A percentile compares a stretch with the other conserved stretches of the same genome.
These are phyloP conservation scores for Melanomma pulvis-pyrius DNA, from an alignment of 495 filamentous ascomycete genomes.

Conservation along the genomic window DNA sequence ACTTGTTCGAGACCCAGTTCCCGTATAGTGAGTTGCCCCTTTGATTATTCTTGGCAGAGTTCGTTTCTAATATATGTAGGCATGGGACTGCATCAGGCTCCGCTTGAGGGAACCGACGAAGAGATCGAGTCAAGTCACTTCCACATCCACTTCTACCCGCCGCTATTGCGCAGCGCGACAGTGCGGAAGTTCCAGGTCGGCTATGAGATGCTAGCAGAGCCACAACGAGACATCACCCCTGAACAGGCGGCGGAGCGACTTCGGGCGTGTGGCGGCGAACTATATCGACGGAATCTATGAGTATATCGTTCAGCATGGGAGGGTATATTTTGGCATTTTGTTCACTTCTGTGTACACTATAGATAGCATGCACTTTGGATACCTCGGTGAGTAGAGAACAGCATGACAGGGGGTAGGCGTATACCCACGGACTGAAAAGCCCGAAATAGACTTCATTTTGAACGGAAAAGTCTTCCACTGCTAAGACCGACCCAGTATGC, in stretches of 20 bases:
- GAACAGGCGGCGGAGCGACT: slow-evolving; percentile 88
- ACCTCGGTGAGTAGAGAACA: slow-evolving; percentile 6
- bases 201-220: slow-evolving; percentile 94
- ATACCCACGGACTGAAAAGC: slow-evolving; percentile 1
- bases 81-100: slow-evolving; percentile 89
- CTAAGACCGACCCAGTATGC: no score
- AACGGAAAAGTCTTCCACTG: not conserved
- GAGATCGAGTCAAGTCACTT: slow-evolving; percentile 86
- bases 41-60: not conserved
- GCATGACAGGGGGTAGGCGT: not conserved
- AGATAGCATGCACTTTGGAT: slow-evolving; percentile 16
- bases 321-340: not conserved
- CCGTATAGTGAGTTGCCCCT: slow-evolving; percentile 71
- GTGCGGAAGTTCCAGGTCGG: slow-evolving; percentile 96
- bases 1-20: slow-evolving; percentile 94
- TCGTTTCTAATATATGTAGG: slow-evolving; percentile 38
- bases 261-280: slow-evolving; percentile 71
- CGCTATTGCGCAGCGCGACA: slow-evolving; percentile 85
- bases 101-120: slow-evolving; percentile 78
- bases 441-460: not conserved
- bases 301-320: not conserved
- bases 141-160: slow-evolving; percentile 97
- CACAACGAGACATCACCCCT: slow-evolving; percentile 95
- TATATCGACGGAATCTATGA: slow-evolving; percentile 73
- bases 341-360: slow-evolving; percentile 14